These are phyloP conservation scores for Ogataea allantospora DNA, from an alignment of 805 yeast species.

Conservation along the genomic window DNA sequence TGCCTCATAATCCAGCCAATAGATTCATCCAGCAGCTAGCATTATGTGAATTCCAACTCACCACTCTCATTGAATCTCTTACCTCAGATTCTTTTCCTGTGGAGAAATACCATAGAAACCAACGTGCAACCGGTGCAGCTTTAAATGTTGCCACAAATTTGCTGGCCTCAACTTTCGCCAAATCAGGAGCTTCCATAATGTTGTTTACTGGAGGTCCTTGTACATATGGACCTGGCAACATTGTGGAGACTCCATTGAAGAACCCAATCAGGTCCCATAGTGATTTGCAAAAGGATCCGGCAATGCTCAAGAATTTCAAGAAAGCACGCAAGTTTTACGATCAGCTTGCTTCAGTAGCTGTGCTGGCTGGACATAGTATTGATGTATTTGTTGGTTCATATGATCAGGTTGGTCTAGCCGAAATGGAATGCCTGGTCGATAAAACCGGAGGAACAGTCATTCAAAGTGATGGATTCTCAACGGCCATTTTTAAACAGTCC, in stretches of 20 bases:
- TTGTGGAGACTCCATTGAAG: constrained; percentile 54
- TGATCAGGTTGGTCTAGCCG: constrained; percentile 66
- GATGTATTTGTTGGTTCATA: constrained; percentile 63
- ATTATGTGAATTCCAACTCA: constrained; percentile 50
- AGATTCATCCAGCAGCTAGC: constrained; percentile 48
- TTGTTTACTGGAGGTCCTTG: constrained; percentile 63
- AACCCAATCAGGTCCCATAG: constrained; percentile 68
- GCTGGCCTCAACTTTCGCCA: constrained; percentile 39
- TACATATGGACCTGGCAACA: constrained; percentile 62
- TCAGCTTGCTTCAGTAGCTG: constrained; percentile 45
- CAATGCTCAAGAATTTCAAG: constrained; percentile 39
- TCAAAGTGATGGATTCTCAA: constrained; percentile 62
- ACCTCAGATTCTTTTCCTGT: constrained; percentile 49
- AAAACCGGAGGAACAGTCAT: constrained; percentile 64
- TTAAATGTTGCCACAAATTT: constrained; percentile 45
- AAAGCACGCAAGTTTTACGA: constrained; percentile 48
- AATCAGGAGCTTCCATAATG: constrained; percentile 53
- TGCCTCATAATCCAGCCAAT: constrained; percentile 30
- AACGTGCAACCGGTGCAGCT: constrained; percentile 61
- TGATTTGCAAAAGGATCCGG: constrained; percentile 48
- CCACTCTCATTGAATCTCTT: constrained; percentile 48
- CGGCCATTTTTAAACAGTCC: constrained; percentile 68
- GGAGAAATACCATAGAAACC: constrained; percentile 43
- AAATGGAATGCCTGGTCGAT: constrained; percentile 58
- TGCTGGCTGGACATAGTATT: constrained; percentile 51